phyloP scores from a whole-genome alignment of 164 flowering plant genomes.

The Protea cynaroides region DNA sequence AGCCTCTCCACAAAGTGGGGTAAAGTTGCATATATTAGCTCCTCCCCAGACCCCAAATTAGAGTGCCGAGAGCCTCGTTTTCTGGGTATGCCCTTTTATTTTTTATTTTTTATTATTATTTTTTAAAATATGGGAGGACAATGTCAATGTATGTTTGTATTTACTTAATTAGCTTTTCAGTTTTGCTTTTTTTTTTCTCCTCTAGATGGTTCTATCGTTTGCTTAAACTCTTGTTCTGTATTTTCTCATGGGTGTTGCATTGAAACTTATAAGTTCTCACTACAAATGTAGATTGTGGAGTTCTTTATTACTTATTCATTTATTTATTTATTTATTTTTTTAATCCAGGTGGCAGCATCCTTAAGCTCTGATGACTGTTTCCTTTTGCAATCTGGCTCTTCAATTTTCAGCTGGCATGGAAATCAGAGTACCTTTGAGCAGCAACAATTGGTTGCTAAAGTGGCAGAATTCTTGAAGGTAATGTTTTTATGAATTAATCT shows the following conservation, averaged over 20 bases:
- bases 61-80: too few species aligned
- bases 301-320: not conserved
- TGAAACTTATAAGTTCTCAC: not conserved
- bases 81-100: too few species aligned
- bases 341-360: conserved; percentile 70
- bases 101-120: too few species aligned
- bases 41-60: too few species aligned
- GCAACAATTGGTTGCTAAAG: conserved; percentile 78
- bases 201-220: not conserved
- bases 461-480: conserved; percentile 96
- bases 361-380: conserved; percentile 85
- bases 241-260: not conserved
- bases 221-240: not conserved
- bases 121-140: too few species aligned
- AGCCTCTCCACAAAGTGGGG: too few species aligned
- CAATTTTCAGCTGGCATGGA: conserved; percentile 91
- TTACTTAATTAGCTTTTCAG: too few species aligned
- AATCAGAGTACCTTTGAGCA: conserved; percentile 83
- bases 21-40: too few species aligned
- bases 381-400: conserved; percentile 85
- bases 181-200: not conserved
- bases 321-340: conserved; percentile 1
- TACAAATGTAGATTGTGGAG: not conserved
- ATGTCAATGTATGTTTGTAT: too few species aligned
- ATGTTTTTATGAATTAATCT: conserved; percentile 5